These are phyloP conservation scores for Trichoderma asperellum DNA, from an alignment of 2,329 filamentous ascomycete species.

Conservation along the genomic window DNA sequence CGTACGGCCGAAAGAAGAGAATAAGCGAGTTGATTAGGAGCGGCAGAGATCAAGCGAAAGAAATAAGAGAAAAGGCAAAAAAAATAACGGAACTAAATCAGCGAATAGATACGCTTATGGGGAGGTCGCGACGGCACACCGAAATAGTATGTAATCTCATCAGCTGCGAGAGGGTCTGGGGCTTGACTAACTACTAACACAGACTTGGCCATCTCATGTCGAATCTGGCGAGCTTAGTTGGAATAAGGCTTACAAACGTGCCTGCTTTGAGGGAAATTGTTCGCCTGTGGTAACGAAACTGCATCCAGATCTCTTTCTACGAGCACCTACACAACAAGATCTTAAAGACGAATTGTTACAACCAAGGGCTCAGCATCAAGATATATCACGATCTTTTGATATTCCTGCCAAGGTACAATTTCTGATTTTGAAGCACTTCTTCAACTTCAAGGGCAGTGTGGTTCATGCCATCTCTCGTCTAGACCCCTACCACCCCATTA, in stretches of 20 bases:
- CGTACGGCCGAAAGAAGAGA: conserved; percentile 3
- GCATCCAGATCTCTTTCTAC: conserved; percentile 25
- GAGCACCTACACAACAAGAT: neutral
- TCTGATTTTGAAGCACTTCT: conserved; percentile 43
- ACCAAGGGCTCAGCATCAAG: neutral
- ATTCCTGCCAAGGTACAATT: conserved; percentile 35
- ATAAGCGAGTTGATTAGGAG: neutral
- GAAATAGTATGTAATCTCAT: neutral
- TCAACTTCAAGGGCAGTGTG: conserved; percentile 42
- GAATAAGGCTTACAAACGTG: neutral
- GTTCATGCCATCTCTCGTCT: conserved; percentile 53
- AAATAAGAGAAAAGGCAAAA: neutral
- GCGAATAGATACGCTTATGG: neutral
- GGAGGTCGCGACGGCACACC: neutral
- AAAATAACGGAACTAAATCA: neutral
- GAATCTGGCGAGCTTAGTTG: neutral
- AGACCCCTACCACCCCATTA: conserved; percentile 41
- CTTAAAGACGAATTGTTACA: neutral
- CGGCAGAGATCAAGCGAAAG: conserved; percentile 6
- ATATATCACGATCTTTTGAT: neutral
- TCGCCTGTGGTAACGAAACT: conserved; percentile 14
- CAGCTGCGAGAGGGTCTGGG: neutral
- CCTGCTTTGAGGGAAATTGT: conserved; percentile 26
- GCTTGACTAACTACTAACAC: neutral
- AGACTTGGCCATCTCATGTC: conserved; percentile 9